Percentiles rank a stretch among this genome's conserved stretches.
Evolutionary conservation across 768 basidiomycete genomes (phyloP).

Genomic region (Agrocybe praecox): DNA sequence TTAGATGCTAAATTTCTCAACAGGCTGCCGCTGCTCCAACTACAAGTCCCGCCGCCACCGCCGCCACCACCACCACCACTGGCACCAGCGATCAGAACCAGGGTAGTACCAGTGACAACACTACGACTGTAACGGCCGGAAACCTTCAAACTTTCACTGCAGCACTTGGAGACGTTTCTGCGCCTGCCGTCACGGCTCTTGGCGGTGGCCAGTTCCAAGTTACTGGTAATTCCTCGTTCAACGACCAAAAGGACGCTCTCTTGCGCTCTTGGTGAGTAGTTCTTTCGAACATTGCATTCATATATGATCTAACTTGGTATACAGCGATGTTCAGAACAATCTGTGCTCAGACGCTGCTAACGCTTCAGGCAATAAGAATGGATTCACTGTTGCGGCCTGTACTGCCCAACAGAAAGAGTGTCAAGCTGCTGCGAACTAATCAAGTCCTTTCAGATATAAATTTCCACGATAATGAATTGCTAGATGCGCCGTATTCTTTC

Average conservation of each 20-base stretch:
- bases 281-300: no score
- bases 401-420: slow-evolving; percentile 46
- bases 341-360: slow-evolving; percentile 60
- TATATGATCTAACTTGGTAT: background rate
- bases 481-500: no score
- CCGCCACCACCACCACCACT: slow-evolving; percentile 12
- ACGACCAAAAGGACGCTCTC: slow-evolving; percentile 45
- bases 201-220: slow-evolving; percentile 52
- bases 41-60: slow-evolving; percentile 2
- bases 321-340: slow-evolving; percentile 59
- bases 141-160: slow-evolving; percentile 57
- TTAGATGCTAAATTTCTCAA: background rate
- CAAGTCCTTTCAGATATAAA: background rate
- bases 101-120: slow-evolving; percentile 1
- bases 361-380: slow-evolving; percentile 46
- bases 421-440: slow-evolving; percentile 24
- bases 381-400: slow-evolving; percentile 49
- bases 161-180: slow-evolving; percentile 43
- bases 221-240: slow-evolving; percentile 47
- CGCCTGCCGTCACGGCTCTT: slow-evolving; percentile 45
- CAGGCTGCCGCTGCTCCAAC: slow-evolving; percentile 2
- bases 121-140: slow-evolving; percentile 16
- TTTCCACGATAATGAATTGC: background rate
- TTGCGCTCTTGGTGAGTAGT: slow-evolving; percentile 45
- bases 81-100: slow-evolving; percentile 10